phyloP scores from a whole-genome alignment of 2,329 filamentous ascomycete genomes.

The Penicillium sp. region DNA sequence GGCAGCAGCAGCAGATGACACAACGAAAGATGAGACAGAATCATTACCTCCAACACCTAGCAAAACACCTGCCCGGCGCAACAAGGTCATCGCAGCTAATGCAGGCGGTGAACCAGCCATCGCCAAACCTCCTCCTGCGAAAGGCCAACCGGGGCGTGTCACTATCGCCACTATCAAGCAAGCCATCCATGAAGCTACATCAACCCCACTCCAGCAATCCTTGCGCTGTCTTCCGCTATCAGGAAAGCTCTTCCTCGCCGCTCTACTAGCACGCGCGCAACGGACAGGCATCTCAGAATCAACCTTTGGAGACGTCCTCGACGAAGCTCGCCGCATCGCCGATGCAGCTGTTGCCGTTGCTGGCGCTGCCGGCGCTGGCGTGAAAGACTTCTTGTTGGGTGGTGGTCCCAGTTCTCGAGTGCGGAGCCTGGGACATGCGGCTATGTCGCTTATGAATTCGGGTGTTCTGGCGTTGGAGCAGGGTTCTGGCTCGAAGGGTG shows the following conservation, averaged over 20 bases:
- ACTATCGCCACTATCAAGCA: slow-evolving; percentile 92
- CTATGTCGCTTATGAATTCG: slow-evolving; percentile 79
- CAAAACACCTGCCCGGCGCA: slow-evolving; percentile 39
- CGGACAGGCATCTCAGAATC: slow-evolving; percentile 84
- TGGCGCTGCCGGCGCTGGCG: slow-evolving; percentile 56
- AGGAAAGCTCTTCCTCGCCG: slow-evolving; percentile 81
- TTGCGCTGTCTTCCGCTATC: slow-evolving; percentile 77
- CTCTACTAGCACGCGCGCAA: slow-evolving; percentile 73
- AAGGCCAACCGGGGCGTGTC: slow-evolving; percentile 57
- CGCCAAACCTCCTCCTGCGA: slow-evolving; percentile 22
- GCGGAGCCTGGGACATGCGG: slow-evolving; percentile 66
- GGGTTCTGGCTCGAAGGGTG: slow-evolving; percentile 28
- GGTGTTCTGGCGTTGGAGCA: slow-evolving; percentile 81
- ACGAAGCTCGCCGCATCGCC: slow-evolving; percentile 73
- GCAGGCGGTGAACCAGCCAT: slow-evolving; percentile 13
- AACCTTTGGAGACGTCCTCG: slow-evolving; percentile 81
- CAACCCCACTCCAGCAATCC: slow-evolving; percentile 86
- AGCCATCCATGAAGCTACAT: slow-evolving; percentile 92
- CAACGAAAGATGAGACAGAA: slow-evolving; percentile 32
- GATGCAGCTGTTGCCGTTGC: slow-evolving; percentile 43
- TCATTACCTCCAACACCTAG: slow-evolving; percentile 46
- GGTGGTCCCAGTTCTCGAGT: slow-evolving; percentile 48
- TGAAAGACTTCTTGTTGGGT: slow-evolving; percentile 60
- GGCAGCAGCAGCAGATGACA: slow-evolving; percentile 23
- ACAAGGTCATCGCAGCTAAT: slow-evolving; percentile 20